A percentile compares a stretch with the other conserved stretches of the same genome.
Evolutionary conservation across 2,329 filamentous ascomycete species (phyloP).

Genomic region (Aspergillus ruber): DNA sequence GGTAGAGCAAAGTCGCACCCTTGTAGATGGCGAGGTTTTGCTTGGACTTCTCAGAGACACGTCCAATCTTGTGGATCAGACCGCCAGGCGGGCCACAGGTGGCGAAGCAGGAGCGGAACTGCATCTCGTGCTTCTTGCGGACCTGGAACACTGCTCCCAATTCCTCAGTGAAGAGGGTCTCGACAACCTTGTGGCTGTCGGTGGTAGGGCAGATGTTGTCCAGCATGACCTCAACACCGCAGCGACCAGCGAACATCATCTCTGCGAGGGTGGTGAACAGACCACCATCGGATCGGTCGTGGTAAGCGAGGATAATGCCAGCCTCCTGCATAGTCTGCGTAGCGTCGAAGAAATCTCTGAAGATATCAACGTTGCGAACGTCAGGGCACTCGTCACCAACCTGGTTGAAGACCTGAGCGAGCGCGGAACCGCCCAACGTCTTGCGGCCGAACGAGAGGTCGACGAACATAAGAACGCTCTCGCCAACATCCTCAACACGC

Average conservation of each 20-base stretch:
- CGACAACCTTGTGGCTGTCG: conserved; percentile 59
- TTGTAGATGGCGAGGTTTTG: conserved; percentile 73
- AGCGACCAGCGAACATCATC: conserved; percentile 97
- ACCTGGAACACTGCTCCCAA: conserved; percentile 95
- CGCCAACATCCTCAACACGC: conserved; percentile 77
- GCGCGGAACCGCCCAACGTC: conserved; percentile 80
- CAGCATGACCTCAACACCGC: conserved; percentile 76
- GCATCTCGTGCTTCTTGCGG: conserved; percentile 71
- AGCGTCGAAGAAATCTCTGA: conserved; percentile 89
- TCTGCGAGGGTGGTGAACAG: conserved; percentile 84
- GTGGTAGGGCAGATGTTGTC: conserved; percentile 59
- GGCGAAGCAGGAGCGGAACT: conserved; percentile 84
- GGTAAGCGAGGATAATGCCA: conserved; percentile 79
- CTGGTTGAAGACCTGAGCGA: conserved; percentile 83
- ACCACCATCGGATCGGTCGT: conserved; percentile 90
- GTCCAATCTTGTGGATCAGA: conserved; percentile 76
- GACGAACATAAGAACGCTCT: conserved; percentile 82
- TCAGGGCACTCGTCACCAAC: conserved; percentile 81
- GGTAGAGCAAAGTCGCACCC: conserved; percentile 61
- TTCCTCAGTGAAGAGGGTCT: conserved; percentile 90
- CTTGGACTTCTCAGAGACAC: conserved; percentile 59
- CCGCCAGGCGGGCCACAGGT: conserved; percentile 79
- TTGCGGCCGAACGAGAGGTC: conserved; percentile 77
- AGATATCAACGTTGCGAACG: conserved; percentile 70
- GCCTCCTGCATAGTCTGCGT: conserved; percentile 61